These are phyloP conservation scores for Fusarium palustre DNA, from an alignment of 2,329 filamentous ascomycete genomes.

Conservation along the genomic window DNA sequence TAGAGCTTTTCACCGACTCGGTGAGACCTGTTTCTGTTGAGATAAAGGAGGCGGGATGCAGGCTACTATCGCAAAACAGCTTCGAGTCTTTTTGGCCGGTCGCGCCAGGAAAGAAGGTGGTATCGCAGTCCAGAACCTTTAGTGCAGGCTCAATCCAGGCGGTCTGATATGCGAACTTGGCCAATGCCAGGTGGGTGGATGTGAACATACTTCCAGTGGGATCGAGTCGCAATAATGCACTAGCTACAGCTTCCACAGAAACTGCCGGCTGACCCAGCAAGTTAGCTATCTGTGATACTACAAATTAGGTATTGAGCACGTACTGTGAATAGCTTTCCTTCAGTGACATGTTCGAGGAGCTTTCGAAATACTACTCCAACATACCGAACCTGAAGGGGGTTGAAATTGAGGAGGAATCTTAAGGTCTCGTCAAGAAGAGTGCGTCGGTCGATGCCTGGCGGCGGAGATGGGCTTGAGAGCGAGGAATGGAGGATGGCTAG, in stretches of 20 bases:
- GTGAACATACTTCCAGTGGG: constrained; percentile 75
- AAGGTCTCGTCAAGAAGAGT: constrained; percentile 57
- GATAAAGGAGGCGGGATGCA: constrained; percentile 68
- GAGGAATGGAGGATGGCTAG: constrained; percentile 60
- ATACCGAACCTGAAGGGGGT: constrained; percentile 65
- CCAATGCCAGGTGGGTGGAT: constrained; percentile 68
- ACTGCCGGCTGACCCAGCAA: constrained; percentile 56
- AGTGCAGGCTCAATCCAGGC: constrained; percentile 66
- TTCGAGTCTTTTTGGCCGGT: constrained; percentile 51
- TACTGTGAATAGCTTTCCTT: constrained; percentile 58
- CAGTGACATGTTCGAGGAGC: constrained; percentile 57
- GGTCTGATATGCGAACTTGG: constrained; percentile 68
- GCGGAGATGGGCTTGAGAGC: constrained; percentile 42
- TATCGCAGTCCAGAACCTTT: constrained; percentile 71
- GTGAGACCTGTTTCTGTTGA: constrained; percentile 69
- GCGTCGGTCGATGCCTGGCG: constrained; percentile 49
- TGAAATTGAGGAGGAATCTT: constrained; percentile 61
- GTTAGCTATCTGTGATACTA: constrained; percentile 17
- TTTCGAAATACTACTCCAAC: constrained; percentile 57
- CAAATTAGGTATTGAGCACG: constrained; percentile 13
- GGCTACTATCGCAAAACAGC: constrained; percentile 59
- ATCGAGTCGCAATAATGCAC: constrained; percentile 73
- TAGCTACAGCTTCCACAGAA: constrained; percentile 59
- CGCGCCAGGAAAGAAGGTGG: constrained; percentile 72
- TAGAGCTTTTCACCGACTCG: constrained; percentile 60